Evolutionary conservation across 2,329 filamentous ascomycete species (phyloP).

Genomic region (Chrysoporthe cubensis): DNA sequence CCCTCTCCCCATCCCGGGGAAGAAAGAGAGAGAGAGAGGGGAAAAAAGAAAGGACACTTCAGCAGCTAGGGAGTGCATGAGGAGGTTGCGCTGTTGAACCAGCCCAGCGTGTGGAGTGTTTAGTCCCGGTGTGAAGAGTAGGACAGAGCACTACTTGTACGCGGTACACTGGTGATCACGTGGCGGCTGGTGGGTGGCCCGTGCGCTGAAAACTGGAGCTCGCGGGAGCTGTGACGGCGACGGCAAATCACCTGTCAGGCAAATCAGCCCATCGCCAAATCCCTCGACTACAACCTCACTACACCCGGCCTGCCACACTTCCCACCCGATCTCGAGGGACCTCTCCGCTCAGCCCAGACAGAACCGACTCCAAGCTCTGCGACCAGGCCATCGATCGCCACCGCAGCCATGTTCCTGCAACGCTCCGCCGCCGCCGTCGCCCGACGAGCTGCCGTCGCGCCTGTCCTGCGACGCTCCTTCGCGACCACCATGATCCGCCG

Average conservation of each 20-base stretch:
- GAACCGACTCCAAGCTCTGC: conserved; percentile 17
- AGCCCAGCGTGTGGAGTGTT: not conserved
- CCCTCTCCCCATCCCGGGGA: not conserved
- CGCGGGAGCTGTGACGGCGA: conserved; percentile 3
- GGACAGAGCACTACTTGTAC: too few species aligned
- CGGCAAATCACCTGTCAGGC: conserved; percentile 25
- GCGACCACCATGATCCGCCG: conserved; percentile 63
- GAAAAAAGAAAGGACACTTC: too few species aligned
- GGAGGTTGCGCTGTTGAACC: not conserved
- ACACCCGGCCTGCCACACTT: conserved; percentile 8
- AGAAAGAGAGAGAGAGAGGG: not conserved
- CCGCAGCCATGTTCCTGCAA: conserved; percentile 62
- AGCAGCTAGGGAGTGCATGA: not conserved
- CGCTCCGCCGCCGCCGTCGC: conserved; percentile 64
- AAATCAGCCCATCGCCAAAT: conserved; percentile 28
- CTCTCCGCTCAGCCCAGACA: conserved; percentile 27
- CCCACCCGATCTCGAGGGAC: conserved; percentile 33
- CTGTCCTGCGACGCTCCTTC: conserved; percentile 62
- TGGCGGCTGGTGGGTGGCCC: conserved; percentile 5
- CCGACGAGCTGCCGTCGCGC: conserved; percentile 60
- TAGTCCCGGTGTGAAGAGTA: not conserved
- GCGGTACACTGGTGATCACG: conserved; percentile 2
- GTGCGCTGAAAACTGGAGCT: conserved; percentile 18
- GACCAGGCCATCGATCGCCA: conserved; percentile 37
- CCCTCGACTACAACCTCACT: conserved; percentile 24